A percentile compares a stretch with the other conserved stretches of the same genome.
Evolutionary conservation across 2,329 filamentous ascomycete genomes (phyloP).

Genomic region (Scytalidium lignicola): DNA sequence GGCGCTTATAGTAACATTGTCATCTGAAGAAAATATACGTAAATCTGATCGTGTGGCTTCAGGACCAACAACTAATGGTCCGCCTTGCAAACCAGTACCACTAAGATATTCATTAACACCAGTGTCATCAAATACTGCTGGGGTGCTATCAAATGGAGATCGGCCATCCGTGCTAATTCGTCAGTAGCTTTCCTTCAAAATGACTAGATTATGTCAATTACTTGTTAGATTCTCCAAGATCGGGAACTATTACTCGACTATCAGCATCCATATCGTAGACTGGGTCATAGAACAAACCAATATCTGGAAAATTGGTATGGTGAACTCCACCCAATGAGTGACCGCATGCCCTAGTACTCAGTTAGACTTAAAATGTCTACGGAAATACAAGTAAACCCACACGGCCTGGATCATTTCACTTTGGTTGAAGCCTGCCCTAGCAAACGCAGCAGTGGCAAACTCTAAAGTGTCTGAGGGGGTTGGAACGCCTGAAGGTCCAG

Average conservation of each 20-base stretch:
- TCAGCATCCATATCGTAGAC: no score
- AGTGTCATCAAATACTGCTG: conserved; percentile 47
- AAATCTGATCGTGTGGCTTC: conserved; percentile 10
- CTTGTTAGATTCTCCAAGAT: no score
- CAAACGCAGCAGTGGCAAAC: conserved; percentile 11
- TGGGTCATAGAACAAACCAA: conserved; percentile 5
- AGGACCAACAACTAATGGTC: conserved; percentile 33
- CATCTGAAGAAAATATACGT: conserved; percentile 12
- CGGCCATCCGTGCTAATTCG: conserved; percentile 6
- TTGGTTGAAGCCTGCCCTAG: conserved; percentile 16
- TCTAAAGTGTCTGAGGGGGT: conserved; percentile 9
- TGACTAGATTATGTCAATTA: no score
- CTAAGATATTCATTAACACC: conserved; percentile 47
- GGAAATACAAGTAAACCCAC: conserved; percentile 3
- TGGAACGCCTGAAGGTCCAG: conserved; percentile 17
- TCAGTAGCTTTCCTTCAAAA: neutral
- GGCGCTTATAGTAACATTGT: conserved; percentile 13
- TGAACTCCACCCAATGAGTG: conserved; percentile 15
- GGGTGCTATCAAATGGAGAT: conserved; percentile 37
- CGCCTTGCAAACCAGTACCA: conserved; percentile 38
- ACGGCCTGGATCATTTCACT: conserved; percentile 14
- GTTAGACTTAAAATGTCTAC: neutral
- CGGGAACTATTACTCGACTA: no score
- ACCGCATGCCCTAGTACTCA: conserved; percentile 11
- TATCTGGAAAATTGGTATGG: conserved; percentile 11